Percentiles rank a stretch among this genome's conserved stretches.
Conservation (phyloP, 768 basidiomycete species). For the Xanthoconium purpureum region DNA sequence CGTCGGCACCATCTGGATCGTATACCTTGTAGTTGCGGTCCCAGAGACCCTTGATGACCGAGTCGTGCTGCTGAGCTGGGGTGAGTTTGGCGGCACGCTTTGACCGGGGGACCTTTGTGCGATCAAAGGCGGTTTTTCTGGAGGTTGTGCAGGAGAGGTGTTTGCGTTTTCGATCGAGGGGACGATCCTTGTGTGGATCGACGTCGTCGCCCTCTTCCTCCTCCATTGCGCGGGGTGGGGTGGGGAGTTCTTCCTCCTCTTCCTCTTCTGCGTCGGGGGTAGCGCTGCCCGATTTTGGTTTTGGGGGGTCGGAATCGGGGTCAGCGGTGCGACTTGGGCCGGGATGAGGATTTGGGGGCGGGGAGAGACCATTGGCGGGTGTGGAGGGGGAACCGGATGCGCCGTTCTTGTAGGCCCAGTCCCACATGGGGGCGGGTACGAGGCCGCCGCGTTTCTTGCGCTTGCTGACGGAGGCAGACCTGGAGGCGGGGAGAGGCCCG, state of each 20-base stretch:
- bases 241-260: constrained; percentile 42
- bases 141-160: not conserved
- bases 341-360: not conserved
- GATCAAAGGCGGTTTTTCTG: constrained; percentile 19
- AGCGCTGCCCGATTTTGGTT: constrained; percentile 3
- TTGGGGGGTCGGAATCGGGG: constrained; percentile 1
- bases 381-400: constrained; percentile 19
- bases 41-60: constrained; percentile 11
- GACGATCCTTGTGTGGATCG: constrained; percentile 18
- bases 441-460: constrained; percentile 62
- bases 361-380: constrained; percentile 2
- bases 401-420: constrained; percentile 63
- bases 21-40: constrained; percentile 16
- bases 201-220: constrained; percentile 55
- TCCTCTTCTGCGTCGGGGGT: constrained; percentile 35
- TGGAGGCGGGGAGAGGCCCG: constrained; percentile 2
- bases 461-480: constrained; percentile 18
- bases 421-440: constrained; percentile 83
- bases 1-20: constrained; percentile 18
- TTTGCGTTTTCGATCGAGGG: constrained; percentile 4
- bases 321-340: constrained; percentile 8
- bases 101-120: constrained; percentile 14
- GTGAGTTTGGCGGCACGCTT: constrained; percentile 10
- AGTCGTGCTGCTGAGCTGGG: not conserved
- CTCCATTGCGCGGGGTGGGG: constrained; percentile 54